These are phyloP conservation scores for Auricularia cornea DNA, from an alignment of 768 basidiomycete species.

Conservation along the genomic window DNA sequence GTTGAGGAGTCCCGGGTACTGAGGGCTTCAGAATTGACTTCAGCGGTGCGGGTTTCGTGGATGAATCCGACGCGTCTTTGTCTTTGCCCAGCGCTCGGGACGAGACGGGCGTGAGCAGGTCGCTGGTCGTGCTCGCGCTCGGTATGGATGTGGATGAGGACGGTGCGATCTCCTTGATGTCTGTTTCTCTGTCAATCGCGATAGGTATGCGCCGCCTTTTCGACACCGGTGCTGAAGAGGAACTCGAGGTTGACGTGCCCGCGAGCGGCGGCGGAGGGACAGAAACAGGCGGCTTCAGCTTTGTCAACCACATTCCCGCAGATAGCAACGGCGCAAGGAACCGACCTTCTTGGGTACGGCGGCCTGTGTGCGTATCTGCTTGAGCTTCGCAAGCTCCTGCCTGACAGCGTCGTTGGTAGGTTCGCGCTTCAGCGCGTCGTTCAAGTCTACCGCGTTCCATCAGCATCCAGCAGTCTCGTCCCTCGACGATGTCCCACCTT, in stretches of 20 bases:
- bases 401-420: slow-evolving; percentile 59
- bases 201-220: slow-evolving; percentile 12
- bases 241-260: not conserved
- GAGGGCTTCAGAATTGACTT: slow-evolving; percentile 6
- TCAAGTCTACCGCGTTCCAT: slow-evolving; percentile 42
- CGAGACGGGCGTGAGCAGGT: not conserved
- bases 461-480: not conserved
- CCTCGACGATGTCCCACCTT: slow-evolving; percentile 29
- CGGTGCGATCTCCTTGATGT: slow-evolving; percentile 2
- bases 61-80: not conserved
- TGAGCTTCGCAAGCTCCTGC: slow-evolving; percentile 51
- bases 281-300: not conserved
- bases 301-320: not conserved
- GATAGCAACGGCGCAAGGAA: not conserved
- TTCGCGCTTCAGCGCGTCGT: slow-evolving; percentile 49
- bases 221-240: too few species aligned
- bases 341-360: slow-evolving; percentile 24
- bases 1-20: not conserved
- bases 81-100: not conserved
- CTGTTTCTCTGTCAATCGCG: slow-evolving; percentile 1
- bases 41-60: slow-evolving; percentile 7
- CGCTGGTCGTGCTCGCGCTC: not conserved
- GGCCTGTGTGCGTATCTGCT: slow-evolving; percentile 26
- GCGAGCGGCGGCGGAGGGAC: not conserved
- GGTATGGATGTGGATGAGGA: not conserved